Base-by-base conservation (phyloP, 306 rosid species). In the Ceratonia siliqua region DNA sequence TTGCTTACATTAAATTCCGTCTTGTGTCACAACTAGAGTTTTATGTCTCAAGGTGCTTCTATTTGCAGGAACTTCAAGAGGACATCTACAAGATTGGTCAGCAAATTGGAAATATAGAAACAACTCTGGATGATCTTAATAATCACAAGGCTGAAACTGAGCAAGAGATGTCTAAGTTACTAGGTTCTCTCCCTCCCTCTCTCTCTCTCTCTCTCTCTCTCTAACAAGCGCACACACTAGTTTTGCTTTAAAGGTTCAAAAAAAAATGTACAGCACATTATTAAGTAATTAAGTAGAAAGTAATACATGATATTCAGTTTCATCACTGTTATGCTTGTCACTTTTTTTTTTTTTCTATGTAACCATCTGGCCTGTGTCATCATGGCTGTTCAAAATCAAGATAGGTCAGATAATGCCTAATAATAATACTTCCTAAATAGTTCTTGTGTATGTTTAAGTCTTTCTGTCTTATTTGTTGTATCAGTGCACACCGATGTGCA, bases 131-230 rank as follows among this genome's bases (percentile, higher is more conserved):
- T 14, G 0, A 0, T 1, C 46, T 6, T 8, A 14, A 14, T 0
- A 28, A 66, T 24, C 0, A 1, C 25, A 87, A 84, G 82, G 78
- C 45, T 36, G 49, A 15, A 42, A 41, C 22, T 9, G 82, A 85
- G 81, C 65, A 25, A 62, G 79, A 62, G 30, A 27, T 80, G 8
- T 42, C 21, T 53, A 7, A 27, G 69, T 53, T 85, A 49, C 86
- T 36, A 87, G 92, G 95, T 89, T 76, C 62, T 35, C 20, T 52
- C 15, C 27, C 25, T 67, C 35, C 13, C 30, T 61, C 35, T 38
- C 27, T 36, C 18, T 8, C 33, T 59, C 41, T 67, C 58, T 46
- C 42, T 2, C 41, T 8, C 53, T 22, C 49, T 10, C 22, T 5
- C 7, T 17, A 41, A 15, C 25, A 42, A 22, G 35, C 1, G 21